A percentile compares a stretch with the other conserved stretches of the same genome.
phyloP scores from a whole-genome alignment of 1,139 yeast genomes.

The Yamadazyma conglobata region DNA sequence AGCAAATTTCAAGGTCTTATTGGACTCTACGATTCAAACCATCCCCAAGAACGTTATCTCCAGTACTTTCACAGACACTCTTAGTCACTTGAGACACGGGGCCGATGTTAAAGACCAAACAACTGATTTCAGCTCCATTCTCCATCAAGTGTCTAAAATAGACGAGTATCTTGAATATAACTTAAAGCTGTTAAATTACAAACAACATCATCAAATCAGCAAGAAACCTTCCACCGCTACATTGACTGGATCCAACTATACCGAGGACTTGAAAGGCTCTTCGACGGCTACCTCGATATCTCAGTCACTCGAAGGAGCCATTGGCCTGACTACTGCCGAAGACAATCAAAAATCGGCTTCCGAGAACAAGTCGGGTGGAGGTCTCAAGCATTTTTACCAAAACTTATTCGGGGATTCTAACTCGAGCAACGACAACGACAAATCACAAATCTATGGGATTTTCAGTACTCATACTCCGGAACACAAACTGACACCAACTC shows the following conservation, averaged over 20 bases:
- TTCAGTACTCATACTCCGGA: conserved; percentile 11
- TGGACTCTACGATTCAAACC: conserved; percentile 16
- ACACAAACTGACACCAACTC: background rate
- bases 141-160: conserved; percentile 17
- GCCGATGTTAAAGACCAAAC: conserved; percentile 12
- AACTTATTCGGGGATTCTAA: conserved; percentile 11
- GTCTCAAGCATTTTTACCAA: conserved; percentile 6
- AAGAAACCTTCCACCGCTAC: too few relatives aligned
- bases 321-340: too few relatives aligned
- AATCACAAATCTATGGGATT: conserved; percentile 19
- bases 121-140: conserved; percentile 23
- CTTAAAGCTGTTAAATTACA: conserved; percentile 4
- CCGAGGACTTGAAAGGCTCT: too few relatives aligned
- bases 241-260: too few relatives aligned
- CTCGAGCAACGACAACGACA: background rate
- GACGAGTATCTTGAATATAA: conserved; percentile 18
- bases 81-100: conserved; percentile 11
- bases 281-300: too few relatives aligned
- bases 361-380: too few relatives aligned
- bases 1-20: conserved; percentile 33
- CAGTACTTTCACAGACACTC: conserved; percentile 11
- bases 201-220: too few relatives aligned
- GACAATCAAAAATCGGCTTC: too few relatives aligned
- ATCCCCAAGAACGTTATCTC: conserved; percentile 11
- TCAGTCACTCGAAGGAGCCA: too few relatives aligned